Percentiles rank a stretch among this genome's conserved stretches.
Evolutionary conservation across 148 eudicot species (phyloP).

Genomic region (Tetragonia tetragonoides): DNA sequence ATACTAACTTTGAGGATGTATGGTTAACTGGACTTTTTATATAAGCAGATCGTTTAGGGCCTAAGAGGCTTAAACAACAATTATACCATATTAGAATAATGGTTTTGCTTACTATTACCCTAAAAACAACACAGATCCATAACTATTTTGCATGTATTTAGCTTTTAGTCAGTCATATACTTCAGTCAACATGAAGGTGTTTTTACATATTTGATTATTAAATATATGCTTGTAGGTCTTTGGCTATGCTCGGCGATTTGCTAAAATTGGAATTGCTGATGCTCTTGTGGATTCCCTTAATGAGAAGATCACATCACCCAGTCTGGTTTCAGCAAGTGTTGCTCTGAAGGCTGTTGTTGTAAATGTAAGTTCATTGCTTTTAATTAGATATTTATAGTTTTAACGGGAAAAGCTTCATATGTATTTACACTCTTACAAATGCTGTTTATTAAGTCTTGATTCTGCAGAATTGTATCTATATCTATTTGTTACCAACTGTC

Average conservation of each 20-base stretch:
- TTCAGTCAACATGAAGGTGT: not conserved
- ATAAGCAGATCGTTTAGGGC: not conserved
- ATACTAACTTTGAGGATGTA: not conserved
- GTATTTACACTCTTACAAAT: not conserved
- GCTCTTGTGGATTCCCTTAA: conserved; percentile 69
- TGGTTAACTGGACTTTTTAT: not conserved
- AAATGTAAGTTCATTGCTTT: conserved; percentile 52
- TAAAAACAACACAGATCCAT: too few species aligned
- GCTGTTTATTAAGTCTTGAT: not conserved
- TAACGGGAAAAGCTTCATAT: not conserved
- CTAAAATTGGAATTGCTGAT: conserved; percentile 79
- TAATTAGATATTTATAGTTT: not conserved
- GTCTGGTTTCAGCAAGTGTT: conserved; percentile 72
- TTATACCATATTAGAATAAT: too few species aligned
- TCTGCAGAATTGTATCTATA: not conserved
- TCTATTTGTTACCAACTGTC: not conserved
- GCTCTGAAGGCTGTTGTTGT: conserved; percentile 92
- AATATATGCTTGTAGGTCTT: conserved; percentile 54
- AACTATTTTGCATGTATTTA: not conserved
- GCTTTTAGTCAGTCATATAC: not conserved
- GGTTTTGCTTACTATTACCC: too few species aligned
- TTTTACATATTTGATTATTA: not conserved
- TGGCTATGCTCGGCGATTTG: conserved; percentile 87
- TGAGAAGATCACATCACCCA: conserved; percentile 63
- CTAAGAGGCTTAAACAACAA: too few species aligned